A percentile compares a stretch with the other conserved stretches of the same genome.
Conservation (phyloP, 805 yeast genomes). For the Scheffersomyces stipitis region DNA sequence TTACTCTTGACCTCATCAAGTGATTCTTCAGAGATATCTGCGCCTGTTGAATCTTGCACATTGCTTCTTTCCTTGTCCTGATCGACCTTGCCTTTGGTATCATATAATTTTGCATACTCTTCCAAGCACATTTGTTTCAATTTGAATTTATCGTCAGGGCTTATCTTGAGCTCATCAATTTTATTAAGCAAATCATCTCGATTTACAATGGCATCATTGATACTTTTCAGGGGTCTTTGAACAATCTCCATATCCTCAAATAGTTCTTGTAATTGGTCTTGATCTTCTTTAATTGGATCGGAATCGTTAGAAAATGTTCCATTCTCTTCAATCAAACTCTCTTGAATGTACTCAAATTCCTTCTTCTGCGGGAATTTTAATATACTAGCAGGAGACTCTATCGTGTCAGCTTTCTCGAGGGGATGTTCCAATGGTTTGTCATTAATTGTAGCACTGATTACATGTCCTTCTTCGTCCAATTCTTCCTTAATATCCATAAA, state of each 20-base stretch:
- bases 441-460: constrained; percentile 39
- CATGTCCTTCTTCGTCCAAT: constrained; percentile 79
- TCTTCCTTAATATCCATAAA: constrained; percentile 79
- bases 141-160: constrained; percentile 26
- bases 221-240: constrained; percentile 30
- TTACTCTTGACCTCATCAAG: constrained; percentile 6
- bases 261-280: constrained; percentile 28
- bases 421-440: constrained; percentile 14
- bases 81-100: no score
- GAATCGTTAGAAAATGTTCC: constrained; percentile 1
- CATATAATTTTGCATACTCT: constrained; percentile 14
- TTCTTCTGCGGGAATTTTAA: not conserved
- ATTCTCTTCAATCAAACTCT: not conserved
- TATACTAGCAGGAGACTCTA: not conserved
- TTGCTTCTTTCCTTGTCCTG: constrained; percentile 3
- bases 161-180: constrained; percentile 25
- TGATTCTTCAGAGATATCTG: constrained; percentile 8
- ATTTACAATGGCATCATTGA: constrained; percentile 6
- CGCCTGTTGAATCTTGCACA: not conserved
- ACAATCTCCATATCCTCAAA: constrained; percentile 35
- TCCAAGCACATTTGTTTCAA: constrained; percentile 23
- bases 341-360: not conserved
- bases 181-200: constrained; percentile 21
- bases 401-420: not conserved
- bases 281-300: no score